Conservation (phyloP, 2,329 filamentous ascomycete species). For the Zelopaecilomyces penicillatus region DNA sequence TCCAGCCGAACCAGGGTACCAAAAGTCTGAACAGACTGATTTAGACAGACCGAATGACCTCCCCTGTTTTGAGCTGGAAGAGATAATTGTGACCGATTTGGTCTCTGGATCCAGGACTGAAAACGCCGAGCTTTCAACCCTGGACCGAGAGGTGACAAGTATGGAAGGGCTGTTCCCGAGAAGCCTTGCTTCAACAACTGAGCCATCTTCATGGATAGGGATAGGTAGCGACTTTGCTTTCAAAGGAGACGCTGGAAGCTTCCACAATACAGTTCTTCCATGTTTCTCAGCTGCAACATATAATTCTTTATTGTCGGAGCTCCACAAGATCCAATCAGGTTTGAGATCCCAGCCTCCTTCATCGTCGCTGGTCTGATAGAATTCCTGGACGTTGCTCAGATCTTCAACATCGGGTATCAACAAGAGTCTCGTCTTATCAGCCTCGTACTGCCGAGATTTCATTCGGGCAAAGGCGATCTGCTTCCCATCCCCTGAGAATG, state of each 20-base stretch:
- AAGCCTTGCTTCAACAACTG: conserved; percentile 43
- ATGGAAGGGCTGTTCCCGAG: conserved; percentile 42
- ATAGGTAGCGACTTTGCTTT: conserved; percentile 40
- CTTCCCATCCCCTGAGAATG: conserved; percentile 66
- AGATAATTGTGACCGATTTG: conserved; percentile 37
- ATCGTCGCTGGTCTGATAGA: conserved; percentile 54
- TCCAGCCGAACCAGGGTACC: conserved; percentile 55
- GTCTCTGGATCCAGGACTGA: conserved; percentile 44
- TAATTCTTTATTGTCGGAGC: conserved; percentile 50
- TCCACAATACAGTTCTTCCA: conserved; percentile 55
- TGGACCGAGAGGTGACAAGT: conserved; percentile 58
- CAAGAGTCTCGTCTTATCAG: conserved; percentile 60
- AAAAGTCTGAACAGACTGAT: conserved; percentile 58
- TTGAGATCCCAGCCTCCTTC: conserved; percentile 53
- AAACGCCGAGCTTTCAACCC: conserved; percentile 66
- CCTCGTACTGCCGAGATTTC: conserved; percentile 69
- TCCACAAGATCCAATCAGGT: conserved; percentile 50
- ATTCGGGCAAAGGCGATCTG: conserved; percentile 72
- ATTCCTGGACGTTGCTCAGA: conserved; percentile 50
- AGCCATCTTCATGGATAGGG: conserved; percentile 44
- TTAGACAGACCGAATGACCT: conserved; percentile 57
- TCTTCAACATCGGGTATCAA: conserved; percentile 54
- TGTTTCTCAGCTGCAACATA: conserved; percentile 67
- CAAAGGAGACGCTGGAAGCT: conserved; percentile 46
- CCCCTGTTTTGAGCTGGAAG: conserved; percentile 58